Conservation (phyloP, 2,329 filamentous ascomycete genomes). For the Parascedosporium putredinis region DNA sequence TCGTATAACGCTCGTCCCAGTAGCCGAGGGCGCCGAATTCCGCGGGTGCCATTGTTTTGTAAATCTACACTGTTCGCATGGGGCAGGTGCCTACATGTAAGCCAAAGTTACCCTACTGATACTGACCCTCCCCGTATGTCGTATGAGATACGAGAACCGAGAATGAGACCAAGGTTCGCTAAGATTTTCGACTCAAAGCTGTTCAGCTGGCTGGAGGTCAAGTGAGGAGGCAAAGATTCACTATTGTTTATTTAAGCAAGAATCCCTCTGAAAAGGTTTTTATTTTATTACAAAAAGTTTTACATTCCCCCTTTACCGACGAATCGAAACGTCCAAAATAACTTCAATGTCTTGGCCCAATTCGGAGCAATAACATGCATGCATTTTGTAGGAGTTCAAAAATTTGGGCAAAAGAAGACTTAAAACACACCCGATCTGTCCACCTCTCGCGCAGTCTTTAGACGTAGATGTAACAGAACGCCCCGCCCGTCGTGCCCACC, state of each 20-base stretch:
- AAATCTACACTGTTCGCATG: background rate
- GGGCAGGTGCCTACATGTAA: background rate
- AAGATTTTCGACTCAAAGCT: background rate
- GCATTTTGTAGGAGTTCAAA: background rate
- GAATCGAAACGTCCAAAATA: background rate
- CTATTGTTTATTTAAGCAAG: no score
- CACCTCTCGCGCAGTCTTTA: background rate
- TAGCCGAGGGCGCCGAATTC: background rate
- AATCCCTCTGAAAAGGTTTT: no score
- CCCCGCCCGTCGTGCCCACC: background rate
- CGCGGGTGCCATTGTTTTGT: background rate
- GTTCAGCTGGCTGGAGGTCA: no score
- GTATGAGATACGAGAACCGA: no score
- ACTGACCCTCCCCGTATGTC: no score
- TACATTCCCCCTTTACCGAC: background rate
- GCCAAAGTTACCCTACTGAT: no score
- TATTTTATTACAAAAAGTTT: no score
- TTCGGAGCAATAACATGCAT: no score
- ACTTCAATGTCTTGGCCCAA: background rate
- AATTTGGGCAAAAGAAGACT: background rate
- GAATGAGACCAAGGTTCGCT: no score
- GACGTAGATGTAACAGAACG: background rate
- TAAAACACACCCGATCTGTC: no score
- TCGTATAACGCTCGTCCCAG: constrained; percentile 5
- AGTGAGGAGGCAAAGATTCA: no score